Evolutionary conservation across 768 basidiomycete species (phyloP).

Genomic region (Boletus eberwhitei): DNA sequence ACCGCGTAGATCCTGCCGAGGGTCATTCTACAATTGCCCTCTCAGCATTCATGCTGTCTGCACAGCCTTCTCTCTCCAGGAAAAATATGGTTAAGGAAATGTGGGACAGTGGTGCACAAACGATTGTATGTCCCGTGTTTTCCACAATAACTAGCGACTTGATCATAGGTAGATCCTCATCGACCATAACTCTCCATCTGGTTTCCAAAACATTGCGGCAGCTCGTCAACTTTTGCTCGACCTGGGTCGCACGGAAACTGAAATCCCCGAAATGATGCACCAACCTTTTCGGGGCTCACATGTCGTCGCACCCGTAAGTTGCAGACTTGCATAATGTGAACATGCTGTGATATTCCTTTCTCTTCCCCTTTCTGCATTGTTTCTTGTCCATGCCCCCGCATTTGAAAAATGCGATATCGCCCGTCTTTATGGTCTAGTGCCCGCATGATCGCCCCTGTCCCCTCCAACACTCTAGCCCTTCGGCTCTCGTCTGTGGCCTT

Average conservation of each 20-base stretch:
- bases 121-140: constrained; percentile 48
- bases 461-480: constrained; percentile 53
- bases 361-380: not conserved
- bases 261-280: constrained; percentile 39
- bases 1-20: constrained; percentile 38
- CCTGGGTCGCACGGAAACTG: constrained; percentile 57
- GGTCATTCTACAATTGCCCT: constrained; percentile 63
- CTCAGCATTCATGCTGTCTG: constrained; percentile 84
- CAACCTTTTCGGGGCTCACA: constrained; percentile 56
- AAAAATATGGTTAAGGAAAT: constrained; percentile 74
- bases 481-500: constrained; percentile 70
- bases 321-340: not conserved
- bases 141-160: constrained; percentile 1
- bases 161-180: constrained; percentile 63
- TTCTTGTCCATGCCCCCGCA: constrained; percentile 9
- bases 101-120: constrained; percentile 89
- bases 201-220: constrained; percentile 76
- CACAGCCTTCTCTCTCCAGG: constrained; percentile 59
- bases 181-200: constrained; percentile 73
- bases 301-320: constrained; percentile 83
- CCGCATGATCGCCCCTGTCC: constrained; percentile 90
- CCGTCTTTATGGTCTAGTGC: constrained; percentile 49
- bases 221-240: constrained; percentile 72
- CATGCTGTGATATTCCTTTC: not conserved
- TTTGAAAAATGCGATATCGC: constrained; percentile 15